A percentile compares a stretch with the other conserved stretches of the same genome.
These are phyloP conservation scores for Piper betle DNA, from an alignment of 164 flowering plant species.

Conservation along the genomic window DNA sequence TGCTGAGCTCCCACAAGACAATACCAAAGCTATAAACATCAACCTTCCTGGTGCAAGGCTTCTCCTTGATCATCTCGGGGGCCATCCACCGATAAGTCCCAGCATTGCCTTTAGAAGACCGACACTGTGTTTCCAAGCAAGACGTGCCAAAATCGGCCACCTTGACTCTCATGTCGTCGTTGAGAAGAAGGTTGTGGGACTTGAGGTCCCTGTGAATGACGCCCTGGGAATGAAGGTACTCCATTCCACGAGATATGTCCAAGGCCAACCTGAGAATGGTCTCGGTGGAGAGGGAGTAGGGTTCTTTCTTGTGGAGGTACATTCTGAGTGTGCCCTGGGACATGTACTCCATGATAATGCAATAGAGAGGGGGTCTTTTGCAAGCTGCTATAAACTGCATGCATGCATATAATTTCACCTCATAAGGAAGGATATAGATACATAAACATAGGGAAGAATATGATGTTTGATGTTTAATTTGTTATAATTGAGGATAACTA, in stretches of 20 bases:
- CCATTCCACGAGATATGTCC: constrained; percentile 90
- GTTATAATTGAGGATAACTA: too few species aligned
- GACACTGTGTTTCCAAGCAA: constrained; percentile 74
- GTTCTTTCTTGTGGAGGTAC: constrained; percentile 91
- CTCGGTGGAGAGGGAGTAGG: constrained; percentile 73
- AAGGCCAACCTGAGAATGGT: constrained; percentile 81
- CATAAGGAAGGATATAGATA: too few species aligned
- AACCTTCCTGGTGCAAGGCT: constrained; percentile 72
- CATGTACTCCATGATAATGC: constrained; percentile 94
- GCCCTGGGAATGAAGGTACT: constrained; percentile 91
- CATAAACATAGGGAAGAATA: too few species aligned
- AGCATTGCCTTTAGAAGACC: constrained; percentile 61
- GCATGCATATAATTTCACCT: neutral
- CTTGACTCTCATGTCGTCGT: constrained; percentile 86
- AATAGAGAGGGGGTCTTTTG: constrained; percentile 82
- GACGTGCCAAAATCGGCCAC: constrained; percentile 97
- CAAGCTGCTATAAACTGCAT: constrained; percentile 91
- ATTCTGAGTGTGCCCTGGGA: constrained; percentile 88
- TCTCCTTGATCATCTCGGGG: constrained; percentile 94
- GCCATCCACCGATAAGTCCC: constrained; percentile 99
- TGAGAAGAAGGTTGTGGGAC: constrained; percentile 71
- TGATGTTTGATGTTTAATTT: too few species aligned
- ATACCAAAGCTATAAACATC: constrained; percentile 95
- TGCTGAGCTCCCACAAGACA: constrained; percentile 85
- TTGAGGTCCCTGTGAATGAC: constrained; percentile 92